phyloP scores from a whole-genome alignment of 768 basidiomycete species.

The Trametes sanguinea region DNA sequence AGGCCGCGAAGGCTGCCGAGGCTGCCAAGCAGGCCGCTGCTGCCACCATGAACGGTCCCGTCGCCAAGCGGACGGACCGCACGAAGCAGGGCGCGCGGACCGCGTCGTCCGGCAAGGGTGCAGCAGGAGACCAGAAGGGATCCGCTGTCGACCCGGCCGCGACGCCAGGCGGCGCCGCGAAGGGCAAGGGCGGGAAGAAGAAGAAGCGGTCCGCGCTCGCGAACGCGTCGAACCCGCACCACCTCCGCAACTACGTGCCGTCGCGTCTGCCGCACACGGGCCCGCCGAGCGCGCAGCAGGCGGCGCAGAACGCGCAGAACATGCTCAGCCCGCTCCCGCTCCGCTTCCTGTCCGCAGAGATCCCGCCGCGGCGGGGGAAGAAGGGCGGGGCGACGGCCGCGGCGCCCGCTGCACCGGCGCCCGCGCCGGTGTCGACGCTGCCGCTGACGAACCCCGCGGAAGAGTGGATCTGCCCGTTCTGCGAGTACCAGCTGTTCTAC shows the following conservation, averaged over 20 bases:
- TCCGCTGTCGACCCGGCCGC: slow-evolving; percentile 37
- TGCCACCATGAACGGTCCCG: slow-evolving; percentile 36
- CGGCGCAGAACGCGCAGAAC: slow-evolving; percentile 46
- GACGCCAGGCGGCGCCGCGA: slow-evolving; percentile 16
- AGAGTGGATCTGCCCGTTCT: slow-evolving; percentile 94
- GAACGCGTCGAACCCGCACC: slow-evolving; percentile 95
- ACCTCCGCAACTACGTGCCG: slow-evolving; percentile 91
- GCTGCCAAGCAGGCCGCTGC: slow-evolving; percentile 52
- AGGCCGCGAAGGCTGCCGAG: slow-evolving; percentile 58
- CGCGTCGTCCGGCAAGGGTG: slow-evolving; percentile 28
- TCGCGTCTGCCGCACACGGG: slow-evolving; percentile 65
- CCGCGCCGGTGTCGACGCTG: slow-evolving; percentile 26
- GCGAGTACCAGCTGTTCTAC: slow-evolving; percentile 91
- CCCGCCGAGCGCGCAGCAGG: slow-evolving; percentile 40
- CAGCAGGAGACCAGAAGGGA: slow-evolving; percentile 34
- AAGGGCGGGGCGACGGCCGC: not conserved
- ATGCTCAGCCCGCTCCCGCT: slow-evolving; percentile 61
- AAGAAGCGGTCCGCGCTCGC: slow-evolving; percentile 92
- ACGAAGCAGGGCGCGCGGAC: slow-evolving; percentile 41
- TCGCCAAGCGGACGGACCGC: slow-evolving; percentile 42
- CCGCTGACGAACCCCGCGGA: slow-evolving; percentile 63
- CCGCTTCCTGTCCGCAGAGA: slow-evolving; percentile 67
- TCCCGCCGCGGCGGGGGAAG: slow-evolving; percentile 50
- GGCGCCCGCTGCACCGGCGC: not conserved
- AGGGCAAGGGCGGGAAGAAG: slow-evolving; percentile 60